Base-by-base conservation (phyloP, 208 protist genomes). In the Trypanosoma cruzi region DNA sequence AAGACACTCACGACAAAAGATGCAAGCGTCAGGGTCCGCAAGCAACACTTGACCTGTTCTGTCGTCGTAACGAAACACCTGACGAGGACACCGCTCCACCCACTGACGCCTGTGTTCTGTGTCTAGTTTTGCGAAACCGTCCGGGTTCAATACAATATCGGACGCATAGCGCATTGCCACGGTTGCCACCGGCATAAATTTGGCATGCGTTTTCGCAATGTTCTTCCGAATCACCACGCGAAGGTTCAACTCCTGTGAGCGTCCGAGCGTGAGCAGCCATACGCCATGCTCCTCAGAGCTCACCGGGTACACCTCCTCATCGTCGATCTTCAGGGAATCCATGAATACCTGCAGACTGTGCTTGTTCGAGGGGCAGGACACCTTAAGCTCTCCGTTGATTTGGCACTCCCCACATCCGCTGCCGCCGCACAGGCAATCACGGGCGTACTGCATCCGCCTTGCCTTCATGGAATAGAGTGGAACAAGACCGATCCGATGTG, bases 181-280 rank as follows among this genome's bases (percentile, higher is more conserved):
- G 14, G 94, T 96, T 4, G 92, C 84, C 14, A 97, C 94, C 0
- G 97, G 93, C 85, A 94, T 97, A 89, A 98, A 99, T 85, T 99
- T 99, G 8, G 98, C 97, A 68, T 99, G 99, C 48, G 98, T 95
- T 81, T 99, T 99, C 37, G 96, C 98, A 44, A 99, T 98, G 68
- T 98, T 97, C 76, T 98, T 97, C 11, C 85, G 86, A n/a, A 97
- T 95, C 16, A 94, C 77, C 10, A 95, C 73, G 7, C 72, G 71
- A 40, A 97, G 62, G 34, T 87, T 83, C 29, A 98, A 68, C 58
- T 86, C 81, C 78, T 98, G 96, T 20, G 82, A 85, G 24, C 88
- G 83, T 8, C 81, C 89, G 10, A 98, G 84, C 22, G 90, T 97
- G 14, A 90, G 78, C 14, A 98, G 82, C 91, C 88, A 96, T 13